Base-by-base conservation (phyloP, 768 basidiomycete species). In the Melanogaster broomeanus region DNA sequence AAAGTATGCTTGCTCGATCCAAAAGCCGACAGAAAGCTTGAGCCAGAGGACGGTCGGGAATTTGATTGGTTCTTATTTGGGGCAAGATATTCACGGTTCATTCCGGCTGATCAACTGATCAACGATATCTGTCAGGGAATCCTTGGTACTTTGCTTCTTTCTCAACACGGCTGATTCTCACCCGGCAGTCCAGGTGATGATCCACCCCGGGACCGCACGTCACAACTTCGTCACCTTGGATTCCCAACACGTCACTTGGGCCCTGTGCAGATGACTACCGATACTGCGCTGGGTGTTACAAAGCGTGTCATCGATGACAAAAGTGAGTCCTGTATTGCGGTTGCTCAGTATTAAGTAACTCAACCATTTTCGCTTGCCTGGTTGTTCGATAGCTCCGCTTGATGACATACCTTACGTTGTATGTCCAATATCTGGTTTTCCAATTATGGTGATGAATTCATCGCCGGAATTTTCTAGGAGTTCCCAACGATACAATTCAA, bases 221-320 rank as follows among this genome's bases (percentile, higher is more conserved):
- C 84, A 2, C 91, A 96, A 64, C 80, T 99, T 31, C 87, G 96
- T 27, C 78, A 77, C 15, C 72, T 93, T 33, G 94, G 94, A 1
- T 99, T 96, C 67, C 90, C 92, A 1, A 81, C 81, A 6, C 81
- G 97, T 28, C 90, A 90, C 68, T 76, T 99, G 8, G 94, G 93
- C 0, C 74, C 84, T 2, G 76, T 93, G 1, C 97, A 99, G 70
- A 99, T 99, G 97, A 98, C 97, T 28, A 99, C 97, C 0, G 96
- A 99, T 70, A 98, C 96, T 2, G 96, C 96, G 1, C 75, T 98
- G 0, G 92, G 88, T 5, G 96, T 97, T 4, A 92, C 93, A 1
- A 94, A 93, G 64, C 69, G 82, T 4, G 87, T 95, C 15, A 85
- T 93, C 0, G 69, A 85, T 42, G 90, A 94, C 65, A 78, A 83